Evolutionary conservation across 169 alveolate genomes (phyloP), one percentile per base, ranked within the genome.

Genomic region (Eimeria necatrix): DNA sequence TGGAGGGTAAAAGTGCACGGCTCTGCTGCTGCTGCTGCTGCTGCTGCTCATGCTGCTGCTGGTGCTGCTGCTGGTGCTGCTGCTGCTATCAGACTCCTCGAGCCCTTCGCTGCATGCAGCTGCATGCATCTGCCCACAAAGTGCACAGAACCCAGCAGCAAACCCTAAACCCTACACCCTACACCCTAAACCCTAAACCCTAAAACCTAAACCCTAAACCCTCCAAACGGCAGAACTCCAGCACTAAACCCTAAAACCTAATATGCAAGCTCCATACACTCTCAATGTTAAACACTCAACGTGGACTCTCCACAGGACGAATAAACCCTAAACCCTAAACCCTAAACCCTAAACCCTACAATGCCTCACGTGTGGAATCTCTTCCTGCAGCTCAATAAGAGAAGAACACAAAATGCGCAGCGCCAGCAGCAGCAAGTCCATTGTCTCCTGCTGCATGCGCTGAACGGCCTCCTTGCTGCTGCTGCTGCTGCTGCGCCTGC

Each of bases 321-420:
- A 10, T 14, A 68, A 68, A 68, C 0, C 32, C 51, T 52, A 80
- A 51, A 48, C 64, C 51, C 52, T 52, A 14, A 49, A 80, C 64
- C 51, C 51, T 22, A 3, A 80, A 52, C 71, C 71, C 60, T 48
- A 80, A 84, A 53, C 92, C 92, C 24, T 60, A 53, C 3, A 60
- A 56, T 10, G 68, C 22, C 89, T 20, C 51, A 52, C 89, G 41
- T 80, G 89, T 4, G 89, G 89, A 4, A 80, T 80, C 32, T 48
- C 70, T 52, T 52, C 89, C 51, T 80, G 89, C 4, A 80, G 89
- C 70, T 80, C 89, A 18, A 80, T 48, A 16, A 80, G 89, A 0
- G 71, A 80, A 52, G 89, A 80, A 68, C 89, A 80, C 26, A 80
- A 68, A 7, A 80, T 80, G n/a, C 89, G 89, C 89, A 80, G 24